These are phyloP conservation scores for Calendula officinalis DNA, from an alignment of 129 eudicot species.

Conservation along the genomic window DNA sequence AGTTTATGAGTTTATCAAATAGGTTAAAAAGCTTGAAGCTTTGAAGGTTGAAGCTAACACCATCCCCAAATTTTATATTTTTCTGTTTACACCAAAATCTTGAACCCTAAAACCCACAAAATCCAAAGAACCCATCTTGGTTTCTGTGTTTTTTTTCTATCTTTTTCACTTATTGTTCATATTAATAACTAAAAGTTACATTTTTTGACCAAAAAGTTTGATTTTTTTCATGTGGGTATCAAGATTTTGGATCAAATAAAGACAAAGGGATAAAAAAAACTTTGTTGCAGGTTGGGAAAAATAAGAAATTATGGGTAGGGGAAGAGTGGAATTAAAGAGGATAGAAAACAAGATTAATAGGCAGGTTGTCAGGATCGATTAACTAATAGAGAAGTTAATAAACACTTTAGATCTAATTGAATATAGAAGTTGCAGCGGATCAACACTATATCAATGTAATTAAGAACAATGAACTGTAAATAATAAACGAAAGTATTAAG, in stretches of 20 bases:
- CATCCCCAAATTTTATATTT: slow-evolving; percentile 28
- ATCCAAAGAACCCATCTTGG: slow-evolving; percentile 12
- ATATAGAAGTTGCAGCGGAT: too few relatives aligned
- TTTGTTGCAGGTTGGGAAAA: too few relatives aligned
- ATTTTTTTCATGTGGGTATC: not conserved
- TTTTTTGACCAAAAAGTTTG: not conserved
- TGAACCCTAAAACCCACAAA: slow-evolving; percentile 23
- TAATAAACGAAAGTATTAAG: too few relatives aligned
- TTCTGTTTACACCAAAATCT: slow-evolving; percentile 1
- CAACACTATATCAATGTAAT: too few relatives aligned
- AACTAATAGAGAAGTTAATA: too few relatives aligned
- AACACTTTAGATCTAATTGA: too few relatives aligned
- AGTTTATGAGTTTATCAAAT: slow-evolving; percentile 22
- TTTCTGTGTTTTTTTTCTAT: not conserved
- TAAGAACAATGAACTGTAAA: too few relatives aligned
- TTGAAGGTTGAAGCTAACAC: slow-evolving; percentile 26
- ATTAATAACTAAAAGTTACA: not conserved
- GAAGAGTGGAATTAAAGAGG: slow-evolving; percentile 50
- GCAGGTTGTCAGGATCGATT: too few relatives aligned
- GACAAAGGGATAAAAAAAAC: not conserved
- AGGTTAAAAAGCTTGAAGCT: slow-evolving; percentile 36
- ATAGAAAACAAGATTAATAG: slow-evolving; percentile 46
- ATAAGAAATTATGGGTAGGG: slow-evolving; percentile 39
- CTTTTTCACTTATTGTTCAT: not conserved
- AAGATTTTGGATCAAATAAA: slow-evolving; percentile 21